Base-by-base conservation (phyloP, 345 rosid species). In the Murraya koenigii region DNA sequence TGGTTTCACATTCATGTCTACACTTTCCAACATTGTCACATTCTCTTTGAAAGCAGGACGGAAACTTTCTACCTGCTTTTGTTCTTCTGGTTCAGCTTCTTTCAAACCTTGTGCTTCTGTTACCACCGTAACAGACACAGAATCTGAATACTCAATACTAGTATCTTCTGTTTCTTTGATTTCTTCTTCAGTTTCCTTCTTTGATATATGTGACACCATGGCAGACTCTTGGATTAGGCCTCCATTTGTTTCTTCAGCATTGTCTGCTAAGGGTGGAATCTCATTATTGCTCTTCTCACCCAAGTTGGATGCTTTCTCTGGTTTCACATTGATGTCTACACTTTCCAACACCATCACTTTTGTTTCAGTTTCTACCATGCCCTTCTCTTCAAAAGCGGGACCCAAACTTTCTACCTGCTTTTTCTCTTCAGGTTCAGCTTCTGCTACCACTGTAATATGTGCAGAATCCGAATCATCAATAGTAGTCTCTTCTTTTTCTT, bases 21-120 rank as follows among this genome's bases (percentile, higher is more conserved):
- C 49, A 47, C 19, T 66, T 38, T 52, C 72, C 39, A 39, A 1
- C 10, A 26, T 33, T 59, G 13, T 26, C 35, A 49, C 75, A 13
- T 63, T 69, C 54, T 78, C 85, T 71, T 74, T 79, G 59, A 56
- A 56, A 64, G 77, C 47, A 58, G 56, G 61, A 77, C 10, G 71
- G 36, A 59, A 41, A 66, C 79, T 71, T 74, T 72, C 74, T 28
- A 71, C 70, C 30, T 80, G 35, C 44, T 39, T 73, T 62, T 64
- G 69, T 20, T 44, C 84, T 85, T 80, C 83, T 30, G 63, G 22
- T 77, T 76, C 78, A 38, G 66, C 74, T 54, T 75, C 84, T 20
- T 58, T 60, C 6, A 56, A 8, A 6, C 28, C 62, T 28, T 32
- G 75, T 80, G 76, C 86, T 80, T 79, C 79, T 58, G 67, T 71